Conservation (phyloP, 768 basidiomycete genomes). For the Rhodotorula paludigena region DNA sequence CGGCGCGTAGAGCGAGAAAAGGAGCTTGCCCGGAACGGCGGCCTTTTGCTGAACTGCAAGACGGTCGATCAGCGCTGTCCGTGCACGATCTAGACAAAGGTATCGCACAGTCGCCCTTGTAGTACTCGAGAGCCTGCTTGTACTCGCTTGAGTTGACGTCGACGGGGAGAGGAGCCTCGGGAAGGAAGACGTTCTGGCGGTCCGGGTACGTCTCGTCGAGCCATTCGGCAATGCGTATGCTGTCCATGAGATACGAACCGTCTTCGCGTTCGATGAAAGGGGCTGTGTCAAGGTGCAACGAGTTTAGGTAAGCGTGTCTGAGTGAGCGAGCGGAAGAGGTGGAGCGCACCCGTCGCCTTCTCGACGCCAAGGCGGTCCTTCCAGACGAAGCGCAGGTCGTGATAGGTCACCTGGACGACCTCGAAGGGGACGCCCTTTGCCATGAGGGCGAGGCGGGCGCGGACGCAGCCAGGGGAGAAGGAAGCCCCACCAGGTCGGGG, state of each 20-base stretch:
- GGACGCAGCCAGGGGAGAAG: conserved; percentile 20
- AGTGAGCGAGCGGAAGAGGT: background rate
- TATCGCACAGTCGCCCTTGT: background rate
- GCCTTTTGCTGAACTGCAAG: background rate
- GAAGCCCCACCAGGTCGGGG: background rate
- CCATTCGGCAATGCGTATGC: conserved; percentile 18
- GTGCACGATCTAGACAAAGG: background rate
- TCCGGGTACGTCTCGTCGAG: conserved; percentile 23
- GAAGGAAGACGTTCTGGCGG: conserved; percentile 19
- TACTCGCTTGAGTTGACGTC: conserved; percentile 3
- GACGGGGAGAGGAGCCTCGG: background rate
- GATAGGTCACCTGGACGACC: conserved; percentile 11
- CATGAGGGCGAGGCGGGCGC: conserved; percentile 8
- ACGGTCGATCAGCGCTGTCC: background rate
- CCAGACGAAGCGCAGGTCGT: conserved; percentile 21
- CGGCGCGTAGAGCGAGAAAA: conserved; percentile 5
- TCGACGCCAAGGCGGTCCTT: conserved; percentile 1
- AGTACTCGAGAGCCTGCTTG: background rate
- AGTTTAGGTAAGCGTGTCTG: background rate
- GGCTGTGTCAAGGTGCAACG: background rate
- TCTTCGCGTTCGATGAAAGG: conserved; percentile 18
- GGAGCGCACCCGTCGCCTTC: conserved; percentile 8
- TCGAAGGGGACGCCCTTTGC: conserved; percentile 9
- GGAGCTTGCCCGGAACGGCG: background rate
- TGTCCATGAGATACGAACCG: conserved; percentile 20